Evolutionary conservation across 202 grass and related monocot genomes (phyloP).

Genomic region (Hordeum pubiflorum): DNA sequence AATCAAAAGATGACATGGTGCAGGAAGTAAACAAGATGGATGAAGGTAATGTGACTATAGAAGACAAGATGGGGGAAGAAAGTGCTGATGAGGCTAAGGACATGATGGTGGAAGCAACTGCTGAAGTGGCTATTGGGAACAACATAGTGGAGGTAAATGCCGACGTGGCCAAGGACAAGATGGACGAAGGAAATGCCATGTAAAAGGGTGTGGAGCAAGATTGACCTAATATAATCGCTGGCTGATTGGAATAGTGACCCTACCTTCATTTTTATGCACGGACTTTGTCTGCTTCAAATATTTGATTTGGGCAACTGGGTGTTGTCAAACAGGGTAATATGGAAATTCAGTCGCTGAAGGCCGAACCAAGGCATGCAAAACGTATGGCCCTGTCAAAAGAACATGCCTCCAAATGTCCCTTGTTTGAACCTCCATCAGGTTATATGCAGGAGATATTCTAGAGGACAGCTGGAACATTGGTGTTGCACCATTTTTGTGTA

Average conservation of each 20-base stretch:
- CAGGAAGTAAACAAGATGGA: slow-evolving; percentile 20
- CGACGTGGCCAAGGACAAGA: not conserved
- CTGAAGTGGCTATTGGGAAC: not conserved
- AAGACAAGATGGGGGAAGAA: not conserved
- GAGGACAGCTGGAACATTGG: not conserved
- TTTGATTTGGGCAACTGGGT: slow-evolving; percentile 3
- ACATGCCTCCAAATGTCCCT: not conserved
- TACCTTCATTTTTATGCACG: not conserved
- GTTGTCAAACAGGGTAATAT: not conserved
- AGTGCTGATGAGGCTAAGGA: not conserved
- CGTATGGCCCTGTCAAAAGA: not conserved
- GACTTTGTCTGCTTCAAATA: not conserved
- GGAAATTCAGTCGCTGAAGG: not conserved
- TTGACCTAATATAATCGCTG: slow-evolving; percentile 18
- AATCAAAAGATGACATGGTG: slow-evolving; percentile 16
- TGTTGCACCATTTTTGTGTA: not conserved
- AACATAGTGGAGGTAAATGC: not conserved
- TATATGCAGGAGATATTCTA: not conserved
- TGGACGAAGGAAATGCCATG: slow-evolving; percentile 13
- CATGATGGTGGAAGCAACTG: not conserved
- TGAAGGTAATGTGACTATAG: slow-evolving; percentile 16
- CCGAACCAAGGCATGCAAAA: not conserved
- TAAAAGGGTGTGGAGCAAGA: slow-evolving; percentile 9
- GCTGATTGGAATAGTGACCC: not conserved
- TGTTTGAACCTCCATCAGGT: not conserved